phyloP scores from a whole-genome alignment of 2,329 filamentous ascomycete genomes.

The Cytospora chrysosperma region DNA sequence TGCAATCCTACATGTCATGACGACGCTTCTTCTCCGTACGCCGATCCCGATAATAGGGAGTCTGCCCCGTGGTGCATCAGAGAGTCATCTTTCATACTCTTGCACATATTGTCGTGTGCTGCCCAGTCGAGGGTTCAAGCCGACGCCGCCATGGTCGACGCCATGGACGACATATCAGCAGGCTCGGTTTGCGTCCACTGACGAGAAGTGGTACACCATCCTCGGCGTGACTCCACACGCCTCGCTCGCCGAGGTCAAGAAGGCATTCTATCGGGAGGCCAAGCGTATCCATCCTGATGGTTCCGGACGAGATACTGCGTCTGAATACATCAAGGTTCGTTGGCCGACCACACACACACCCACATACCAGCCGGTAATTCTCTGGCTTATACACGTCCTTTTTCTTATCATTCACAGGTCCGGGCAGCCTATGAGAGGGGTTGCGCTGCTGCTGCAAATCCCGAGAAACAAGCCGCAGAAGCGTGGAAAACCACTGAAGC shows the following conservation, averaged over 20 bases:
- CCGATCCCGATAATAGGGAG: no score
- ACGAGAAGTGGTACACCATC: neutral
- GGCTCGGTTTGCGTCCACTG: neutral
- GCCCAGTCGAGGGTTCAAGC: neutral
- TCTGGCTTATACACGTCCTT: no score
- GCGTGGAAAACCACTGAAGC: no score
- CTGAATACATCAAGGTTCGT: neutral
- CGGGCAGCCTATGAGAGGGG: no score
- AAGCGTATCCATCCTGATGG: neutral
- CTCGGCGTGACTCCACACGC: neutral
- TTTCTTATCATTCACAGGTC: no score
- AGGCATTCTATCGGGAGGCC: neutral
- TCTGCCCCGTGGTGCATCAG: no score
- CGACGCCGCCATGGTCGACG: neutral
- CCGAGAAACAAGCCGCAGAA: no score
- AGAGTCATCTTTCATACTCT: neutral
- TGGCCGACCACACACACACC: neutral
- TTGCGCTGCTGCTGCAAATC: no score
- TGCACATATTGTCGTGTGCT: no score
- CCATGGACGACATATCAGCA: neutral
- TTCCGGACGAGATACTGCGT: neutral
- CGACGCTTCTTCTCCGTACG: no score
- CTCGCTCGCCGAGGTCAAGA: neutral
- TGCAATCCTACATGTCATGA: no score
- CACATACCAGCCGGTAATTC: no score